Conservation (phyloP, 169 alveolate genomes). For the Perkinsus olseni region DNA sequence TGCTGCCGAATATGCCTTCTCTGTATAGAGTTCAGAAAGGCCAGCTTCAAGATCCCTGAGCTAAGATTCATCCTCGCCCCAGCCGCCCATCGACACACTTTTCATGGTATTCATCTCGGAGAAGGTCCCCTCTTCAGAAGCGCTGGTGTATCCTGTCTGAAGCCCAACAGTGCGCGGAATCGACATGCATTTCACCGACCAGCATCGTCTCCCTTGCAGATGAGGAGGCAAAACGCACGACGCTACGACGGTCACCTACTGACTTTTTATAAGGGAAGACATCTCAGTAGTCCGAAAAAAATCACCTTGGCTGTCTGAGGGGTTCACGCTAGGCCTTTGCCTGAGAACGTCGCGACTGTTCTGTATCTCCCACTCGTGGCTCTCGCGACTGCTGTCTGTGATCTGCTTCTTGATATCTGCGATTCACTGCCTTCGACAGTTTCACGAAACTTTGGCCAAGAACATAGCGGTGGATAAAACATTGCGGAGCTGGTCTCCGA, state of each 20-base stretch:
- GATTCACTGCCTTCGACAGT: background rate
- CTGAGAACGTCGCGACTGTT: background rate
- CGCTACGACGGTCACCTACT: background rate
- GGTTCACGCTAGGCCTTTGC: background rate
- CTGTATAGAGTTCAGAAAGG: constrained; percentile 11
- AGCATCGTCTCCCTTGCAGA: background rate
- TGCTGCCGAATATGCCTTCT: constrained; percentile 10
- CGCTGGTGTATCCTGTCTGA: background rate
- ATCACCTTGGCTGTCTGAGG: background rate
- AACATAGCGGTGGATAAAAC: too few relatives aligned
- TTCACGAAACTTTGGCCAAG: background rate
- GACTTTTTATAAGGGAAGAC: background rate
- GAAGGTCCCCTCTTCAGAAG: background rate
- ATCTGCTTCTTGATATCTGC: background rate
- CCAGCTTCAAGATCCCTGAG: background rate
- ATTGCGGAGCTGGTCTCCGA: too few relatives aligned
- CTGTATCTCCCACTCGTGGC: background rate
- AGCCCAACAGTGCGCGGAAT: background rate
- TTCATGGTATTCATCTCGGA: background rate
- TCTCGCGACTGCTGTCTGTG: background rate
- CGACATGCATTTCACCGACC: background rate
- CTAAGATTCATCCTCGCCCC: background rate
- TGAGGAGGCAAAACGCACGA: background rate
- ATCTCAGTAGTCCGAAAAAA: too few relatives aligned
- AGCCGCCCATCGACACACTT: background rate